Conservation (phyloP, 352 stramenopile genomes). For the Phytophthora pini region DNA sequence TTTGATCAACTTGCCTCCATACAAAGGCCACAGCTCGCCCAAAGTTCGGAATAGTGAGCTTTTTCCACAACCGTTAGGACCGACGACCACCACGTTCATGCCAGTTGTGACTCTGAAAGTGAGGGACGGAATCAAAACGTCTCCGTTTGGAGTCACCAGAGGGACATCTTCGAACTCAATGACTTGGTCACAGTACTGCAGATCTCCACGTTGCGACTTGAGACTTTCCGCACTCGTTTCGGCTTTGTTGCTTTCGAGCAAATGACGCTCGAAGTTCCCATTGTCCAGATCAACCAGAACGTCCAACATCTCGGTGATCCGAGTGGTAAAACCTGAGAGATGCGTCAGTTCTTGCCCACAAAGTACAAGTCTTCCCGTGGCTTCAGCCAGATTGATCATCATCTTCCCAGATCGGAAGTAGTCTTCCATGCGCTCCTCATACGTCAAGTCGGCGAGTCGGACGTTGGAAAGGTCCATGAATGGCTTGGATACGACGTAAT, state of each 20-base stretch:
- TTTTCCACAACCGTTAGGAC: slow-evolving; percentile 88
- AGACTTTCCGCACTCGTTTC: slow-evolving; percentile 35
- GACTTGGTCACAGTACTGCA: slow-evolving; percentile 67
- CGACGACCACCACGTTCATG: slow-evolving; percentile 90
- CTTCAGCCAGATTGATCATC: slow-evolving; percentile 87
- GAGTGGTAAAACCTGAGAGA: slow-evolving; percentile 78
- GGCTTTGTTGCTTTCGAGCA: slow-evolving; percentile 41
- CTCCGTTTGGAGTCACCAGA: slow-evolving; percentile 89
- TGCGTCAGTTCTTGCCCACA: slow-evolving; percentile 85
- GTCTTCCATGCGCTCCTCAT: slow-evolving; percentile 84
- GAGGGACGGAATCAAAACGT: slow-evolving; percentile 87
- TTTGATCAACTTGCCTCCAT: slow-evolving; percentile 79
- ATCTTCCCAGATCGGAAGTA: slow-evolving; percentile 89
- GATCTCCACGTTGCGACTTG: slow-evolving; percentile 34
- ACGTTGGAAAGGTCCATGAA: slow-evolving; percentile 70
- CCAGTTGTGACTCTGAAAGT: slow-evolving; percentile 83
- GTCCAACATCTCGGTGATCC: slow-evolving; percentile 83
- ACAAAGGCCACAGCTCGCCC: slow-evolving; percentile 88
- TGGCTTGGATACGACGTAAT: slow-evolving; percentile 72
- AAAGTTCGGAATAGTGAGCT: slow-evolving; percentile 90
- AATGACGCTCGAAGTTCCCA: slow-evolving; percentile 75
- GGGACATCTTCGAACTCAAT: slow-evolving; percentile 92
- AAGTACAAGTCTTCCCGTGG: slow-evolving; percentile 87
- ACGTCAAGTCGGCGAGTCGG: slow-evolving; percentile 58
- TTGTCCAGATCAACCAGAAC: slow-evolving; percentile 70